Evolutionary conservation across 169 alveolate species (phyloP).

Genomic region (Theileria sp.): DNA sequence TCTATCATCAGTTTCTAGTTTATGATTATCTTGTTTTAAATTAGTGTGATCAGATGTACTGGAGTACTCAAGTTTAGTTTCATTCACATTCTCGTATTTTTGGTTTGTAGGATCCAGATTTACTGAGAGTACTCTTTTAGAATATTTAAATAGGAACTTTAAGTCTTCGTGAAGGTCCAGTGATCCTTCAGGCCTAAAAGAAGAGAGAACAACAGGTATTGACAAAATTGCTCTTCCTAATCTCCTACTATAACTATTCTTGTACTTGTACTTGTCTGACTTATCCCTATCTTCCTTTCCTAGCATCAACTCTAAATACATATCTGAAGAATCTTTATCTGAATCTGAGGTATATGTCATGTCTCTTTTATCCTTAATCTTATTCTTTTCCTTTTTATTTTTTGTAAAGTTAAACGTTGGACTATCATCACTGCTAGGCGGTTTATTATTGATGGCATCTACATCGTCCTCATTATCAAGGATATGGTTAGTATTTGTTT

Average conservation of each 20-base stretch:
- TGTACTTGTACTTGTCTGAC: conserved; percentile 13
- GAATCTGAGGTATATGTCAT: background rate
- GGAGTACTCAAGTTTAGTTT: background rate
- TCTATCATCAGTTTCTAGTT: background rate
- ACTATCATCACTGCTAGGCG: background rate
- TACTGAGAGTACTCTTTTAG: background rate
- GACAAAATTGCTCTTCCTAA: conserved; percentile 61
- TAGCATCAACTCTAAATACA: conserved; percentile 11
- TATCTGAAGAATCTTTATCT: conserved; percentile 18
- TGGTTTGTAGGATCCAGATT: background rate
- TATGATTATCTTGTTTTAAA: background rate
- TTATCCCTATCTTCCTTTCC: background rate
- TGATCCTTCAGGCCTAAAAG: conserved; percentile 26
- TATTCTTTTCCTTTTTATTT: background rate
- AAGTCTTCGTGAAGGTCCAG: conserved; percentile 11
- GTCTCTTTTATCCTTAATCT: background rate
- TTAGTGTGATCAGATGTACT: background rate
- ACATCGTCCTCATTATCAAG: background rate
- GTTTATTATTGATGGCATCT: background rate
- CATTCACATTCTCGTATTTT: background rate
- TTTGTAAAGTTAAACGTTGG: background rate
- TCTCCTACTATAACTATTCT: conserved; percentile 32
- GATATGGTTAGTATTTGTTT: background rate
- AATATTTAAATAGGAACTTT: background rate
- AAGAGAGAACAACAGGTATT: conserved; percentile 49